Percentiles rank a stretch among this genome's conserved stretches.
Conservation (phyloP, 495 filamentous ascomycete species). For the Lasiosphaeriaceae sp. region DNA sequence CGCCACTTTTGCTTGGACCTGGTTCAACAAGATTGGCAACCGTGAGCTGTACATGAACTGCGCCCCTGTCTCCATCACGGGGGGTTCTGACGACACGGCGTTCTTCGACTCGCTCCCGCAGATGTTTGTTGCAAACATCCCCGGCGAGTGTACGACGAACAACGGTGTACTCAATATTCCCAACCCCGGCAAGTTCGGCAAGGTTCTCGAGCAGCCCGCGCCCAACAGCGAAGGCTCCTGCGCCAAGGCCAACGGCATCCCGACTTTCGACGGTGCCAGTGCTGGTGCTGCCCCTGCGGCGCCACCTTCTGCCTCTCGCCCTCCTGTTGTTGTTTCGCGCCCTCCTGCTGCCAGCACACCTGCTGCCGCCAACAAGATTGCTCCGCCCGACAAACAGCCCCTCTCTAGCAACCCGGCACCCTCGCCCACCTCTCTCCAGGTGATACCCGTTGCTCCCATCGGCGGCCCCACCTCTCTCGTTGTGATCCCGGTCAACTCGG, state of each 20-base stretch:
- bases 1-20: slow-evolving; percentile 77
- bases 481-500: no score
- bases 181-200: slow-evolving; percentile 25
- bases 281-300: slow-evolving; percentile 4
- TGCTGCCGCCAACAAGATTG: no score
- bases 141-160: slow-evolving; percentile 21
- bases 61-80: slow-evolving; percentile 61
- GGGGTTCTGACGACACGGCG: slow-evolving; percentile 25
- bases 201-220: slow-evolving; percentile 18
- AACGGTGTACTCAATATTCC: slow-evolving; percentile 22
- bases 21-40: slow-evolving; percentile 86
- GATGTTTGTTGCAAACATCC: slow-evolving; percentile 58
- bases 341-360: background rate
- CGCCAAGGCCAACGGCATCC: slow-evolving; percentile 38
- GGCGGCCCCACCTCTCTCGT: no score
- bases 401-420: no score
- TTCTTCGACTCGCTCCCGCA: slow-evolving; percentile 43
- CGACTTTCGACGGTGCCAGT: slow-evolving; percentile 11
- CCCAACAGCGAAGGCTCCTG: slow-evolving; percentile 51
- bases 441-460: no score
- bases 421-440: no score
- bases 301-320: background rate
- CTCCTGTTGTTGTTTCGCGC: background rate
- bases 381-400: no score
- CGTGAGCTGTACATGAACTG: slow-evolving; percentile 86